Evolutionary conservation across 768 basidiomycete genomes (phyloP).

Genomic region (Boletus coccyginus): DNA sequence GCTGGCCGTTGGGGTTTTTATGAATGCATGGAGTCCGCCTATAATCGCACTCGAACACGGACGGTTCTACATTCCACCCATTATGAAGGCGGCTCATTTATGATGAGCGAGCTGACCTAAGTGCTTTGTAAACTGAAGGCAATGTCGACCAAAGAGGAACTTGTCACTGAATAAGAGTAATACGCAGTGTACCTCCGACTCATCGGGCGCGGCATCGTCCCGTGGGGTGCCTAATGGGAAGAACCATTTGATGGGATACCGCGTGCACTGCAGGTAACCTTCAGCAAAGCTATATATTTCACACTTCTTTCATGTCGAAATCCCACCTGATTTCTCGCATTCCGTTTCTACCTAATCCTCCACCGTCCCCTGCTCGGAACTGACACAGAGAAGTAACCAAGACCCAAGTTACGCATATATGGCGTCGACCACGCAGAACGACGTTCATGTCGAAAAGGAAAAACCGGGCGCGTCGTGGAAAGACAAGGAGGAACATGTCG

Average conservation of each 20-base stretch:
- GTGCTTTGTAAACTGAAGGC: constrained; percentile 4
- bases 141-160: too few species aligned
- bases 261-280: too few species aligned
- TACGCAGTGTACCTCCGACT: neutral
- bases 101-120: neutral
- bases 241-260: neutral
- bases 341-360: neutral
- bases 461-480: constrained; percentile 55
- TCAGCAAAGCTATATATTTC: neutral
- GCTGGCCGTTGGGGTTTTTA: too few species aligned
- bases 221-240: neutral
- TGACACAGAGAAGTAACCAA: neutral
- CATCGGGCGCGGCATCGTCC: neutral
- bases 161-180: neutral
- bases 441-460: constrained; percentile 17
- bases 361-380: neutral
- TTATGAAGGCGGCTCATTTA: too few species aligned
- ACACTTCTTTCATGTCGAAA: too few species aligned
- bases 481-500: constrained; percentile 47
- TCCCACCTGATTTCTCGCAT: neutral
- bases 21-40: too few species aligned
- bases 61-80: too few species aligned
- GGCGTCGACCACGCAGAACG: neutral
- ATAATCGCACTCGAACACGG: too few species aligned
- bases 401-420: neutral